Evolutionary conservation across 129 eudicot genomes (phyloP), one percentile per base, ranked within the genome.

Genomic region (Solidago caesia): DNA sequence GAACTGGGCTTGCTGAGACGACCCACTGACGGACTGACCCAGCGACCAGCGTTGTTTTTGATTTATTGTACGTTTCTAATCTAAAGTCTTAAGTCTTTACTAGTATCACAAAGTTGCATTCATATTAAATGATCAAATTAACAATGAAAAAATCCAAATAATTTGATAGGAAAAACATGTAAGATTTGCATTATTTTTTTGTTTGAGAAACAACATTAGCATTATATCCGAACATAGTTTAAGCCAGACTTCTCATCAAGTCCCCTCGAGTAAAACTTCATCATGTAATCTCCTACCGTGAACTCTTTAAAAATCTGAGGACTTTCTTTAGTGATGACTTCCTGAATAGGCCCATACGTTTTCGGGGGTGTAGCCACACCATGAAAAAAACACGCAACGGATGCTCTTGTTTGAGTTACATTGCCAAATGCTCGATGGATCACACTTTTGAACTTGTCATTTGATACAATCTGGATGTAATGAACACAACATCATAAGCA

Each of bases 361-460:
- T 58, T 72, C 0, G 70, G 71, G 8, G 76, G 72, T 75, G 77
- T 45, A 15, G 25, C 26, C 47, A 39, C 66, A 21, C 77, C 80
- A 25, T 66, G 58, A 47, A 82, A 80, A 53, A 84, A 84, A 46
- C 80, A 67, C 4, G 81, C 87, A n/a, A 80, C 81, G 0, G 96
- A 86, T 8, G 86, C 72, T 67, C 96, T 69, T 16, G 96, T 77
- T 8, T 70, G 87, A 13, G 67, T 70, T 4, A 10, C 5, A 53
- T 84, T 86, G 29, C 86, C 82, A 16, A 51, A 6, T 2, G 78
- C 89, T 44, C 86, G 76, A 47, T 86, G 96, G 25, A 70, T 65
- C 29, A 79, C 79, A 73, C 96, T 89, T 51, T 75, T 80, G 48
- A 84, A 79, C 79, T 75, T 68, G 75, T 82, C 89, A 62, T 89